phyloP scores from a whole-genome alignment of 257 asterid genomes.

The Catharanthus roseus region DNA sequence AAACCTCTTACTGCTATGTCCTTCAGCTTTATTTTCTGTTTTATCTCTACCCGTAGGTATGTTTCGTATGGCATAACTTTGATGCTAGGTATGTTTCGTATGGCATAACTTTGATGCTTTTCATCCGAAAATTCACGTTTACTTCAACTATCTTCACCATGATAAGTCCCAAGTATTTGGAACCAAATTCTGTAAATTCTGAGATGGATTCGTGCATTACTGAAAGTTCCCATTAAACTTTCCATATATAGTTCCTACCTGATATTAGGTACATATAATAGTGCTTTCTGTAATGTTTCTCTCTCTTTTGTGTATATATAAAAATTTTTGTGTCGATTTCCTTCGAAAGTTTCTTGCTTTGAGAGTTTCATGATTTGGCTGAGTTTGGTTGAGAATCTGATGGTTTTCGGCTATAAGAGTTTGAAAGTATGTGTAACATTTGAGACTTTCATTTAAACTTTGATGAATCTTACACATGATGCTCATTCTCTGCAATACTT shows the following conservation, averaged over 20 bases:
- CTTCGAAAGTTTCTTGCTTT: neutral
- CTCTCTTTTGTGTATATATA: neutral
- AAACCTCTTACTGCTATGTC: constrained; percentile 2
- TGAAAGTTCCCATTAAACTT: neutral
- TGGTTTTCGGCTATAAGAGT: neutral
- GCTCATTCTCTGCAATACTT: neutral
- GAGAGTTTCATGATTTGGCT: neutral
- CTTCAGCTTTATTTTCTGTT: constrained; percentile 1
- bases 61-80: neutral
- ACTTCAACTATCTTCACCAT: neutral
- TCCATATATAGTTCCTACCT: neutral
- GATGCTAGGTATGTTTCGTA: neutral
- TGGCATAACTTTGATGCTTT: neutral
- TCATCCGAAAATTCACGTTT: neutral
- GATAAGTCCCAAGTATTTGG: neutral
- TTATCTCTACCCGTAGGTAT: neutral
- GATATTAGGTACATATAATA: neutral
- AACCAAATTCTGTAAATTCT: neutral
- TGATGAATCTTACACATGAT: neutral
- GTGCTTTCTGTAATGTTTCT: neutral
- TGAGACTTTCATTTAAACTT: neutral
- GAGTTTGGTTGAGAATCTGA: neutral
- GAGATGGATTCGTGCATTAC: neutral
- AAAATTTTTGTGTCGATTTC: neutral
- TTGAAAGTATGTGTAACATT: neutral